These are phyloP conservation scores for Phytophthora litchii DNA, from an alignment of 352 stramenopile species.

Conservation along the genomic window DNA sequence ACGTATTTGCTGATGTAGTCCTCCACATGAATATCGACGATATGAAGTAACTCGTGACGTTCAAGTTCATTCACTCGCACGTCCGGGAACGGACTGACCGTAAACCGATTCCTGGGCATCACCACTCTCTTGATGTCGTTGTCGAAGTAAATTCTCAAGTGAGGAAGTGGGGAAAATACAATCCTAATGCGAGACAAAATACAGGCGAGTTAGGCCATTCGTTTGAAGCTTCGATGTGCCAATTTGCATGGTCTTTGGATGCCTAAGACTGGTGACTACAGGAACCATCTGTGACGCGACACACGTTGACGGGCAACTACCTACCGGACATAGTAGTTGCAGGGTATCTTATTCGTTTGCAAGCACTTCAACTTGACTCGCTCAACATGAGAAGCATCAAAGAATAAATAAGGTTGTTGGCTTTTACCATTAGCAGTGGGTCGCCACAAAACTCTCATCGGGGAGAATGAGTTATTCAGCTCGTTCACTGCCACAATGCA, in stretches of 20 bases:
- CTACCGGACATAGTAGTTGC: constrained; percentile 1
- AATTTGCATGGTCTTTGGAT: constrained; percentile 5
- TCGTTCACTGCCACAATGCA: too few species aligned
- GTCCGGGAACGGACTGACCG: constrained; percentile 17
- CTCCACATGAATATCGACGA: constrained; percentile 19
- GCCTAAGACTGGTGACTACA: constrained; percentile 18
- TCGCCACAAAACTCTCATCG: too few species aligned
- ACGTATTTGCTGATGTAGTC: constrained; percentile 32
- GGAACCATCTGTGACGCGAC: constrained; percentile 13
- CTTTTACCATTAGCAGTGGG: too few species aligned
- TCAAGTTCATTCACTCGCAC: constrained; percentile 17
- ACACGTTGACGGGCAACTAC: neutral
- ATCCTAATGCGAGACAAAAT: too few species aligned
- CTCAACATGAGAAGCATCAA: constrained; percentile 10
- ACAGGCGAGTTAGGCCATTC: neutral
- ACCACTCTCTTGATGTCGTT: neutral
- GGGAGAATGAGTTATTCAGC: too few species aligned
- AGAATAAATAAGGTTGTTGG: neutral
- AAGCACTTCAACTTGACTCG: constrained; percentile 17
- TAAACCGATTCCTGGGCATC: constrained; percentile 26
- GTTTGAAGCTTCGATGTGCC: constrained; percentile 1
- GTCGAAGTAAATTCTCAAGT: constrained; percentile 18
- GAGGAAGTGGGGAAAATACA: constrained; percentile 1
- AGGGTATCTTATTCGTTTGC: constrained; percentile 14
- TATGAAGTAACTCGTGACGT: constrained; percentile 16